Evolutionary conservation across 2,329 filamentous ascomycete species (phyloP), one percentile per base, ranked within the genome.

Genomic region (Ophiocordyceps camponoti-leonardi): DNA sequence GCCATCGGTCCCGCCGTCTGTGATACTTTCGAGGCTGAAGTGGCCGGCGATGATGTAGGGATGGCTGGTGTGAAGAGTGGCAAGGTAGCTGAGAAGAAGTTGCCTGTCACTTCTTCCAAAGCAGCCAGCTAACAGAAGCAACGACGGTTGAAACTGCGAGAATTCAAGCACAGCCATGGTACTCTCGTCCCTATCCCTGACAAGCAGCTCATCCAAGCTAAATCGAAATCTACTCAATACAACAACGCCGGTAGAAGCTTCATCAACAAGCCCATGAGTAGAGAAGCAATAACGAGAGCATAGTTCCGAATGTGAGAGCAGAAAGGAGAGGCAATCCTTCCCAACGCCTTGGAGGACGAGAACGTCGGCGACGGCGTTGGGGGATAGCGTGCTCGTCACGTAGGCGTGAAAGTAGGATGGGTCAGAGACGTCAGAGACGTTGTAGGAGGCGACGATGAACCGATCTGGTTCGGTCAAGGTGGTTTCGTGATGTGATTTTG

Each of bases 261-360:
- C 10, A 13, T 19, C 12, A 16, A 18, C 35, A 41, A 23, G 39
- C n/a, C 39, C 19, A 7, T 23, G 10, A 6, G 39, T 41, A 6
- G 19, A 41, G 14, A 22, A 41, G 13, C 18, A 19, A 19, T 41
- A 41, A 11, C 39, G 39, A 5, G 39, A 11, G 20, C 39, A 12
- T 4, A 41, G 7, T 2, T 41, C 56, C 53, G 2, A 79, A 56
- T 10, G 61, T 59, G 3, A 53, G 55, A 0, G 61, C 64, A 1
- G 60, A 47, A 67, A 69, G 0, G 67, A 65, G 0, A 83, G 66
- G 48, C 82, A 80, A 39, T 74, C 67, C 49, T 82, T 77, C 0
- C 77, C 79, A 1, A 82, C 73, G 58, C 82, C 79, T 54, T 83
- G 70, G 6, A 83, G 64, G 3, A 74, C 61, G 10, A 75, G 50